Base-by-base conservation (phyloP, 2,329 filamentous ascomycete species). In the Alternaria triticimaculans region DNA sequence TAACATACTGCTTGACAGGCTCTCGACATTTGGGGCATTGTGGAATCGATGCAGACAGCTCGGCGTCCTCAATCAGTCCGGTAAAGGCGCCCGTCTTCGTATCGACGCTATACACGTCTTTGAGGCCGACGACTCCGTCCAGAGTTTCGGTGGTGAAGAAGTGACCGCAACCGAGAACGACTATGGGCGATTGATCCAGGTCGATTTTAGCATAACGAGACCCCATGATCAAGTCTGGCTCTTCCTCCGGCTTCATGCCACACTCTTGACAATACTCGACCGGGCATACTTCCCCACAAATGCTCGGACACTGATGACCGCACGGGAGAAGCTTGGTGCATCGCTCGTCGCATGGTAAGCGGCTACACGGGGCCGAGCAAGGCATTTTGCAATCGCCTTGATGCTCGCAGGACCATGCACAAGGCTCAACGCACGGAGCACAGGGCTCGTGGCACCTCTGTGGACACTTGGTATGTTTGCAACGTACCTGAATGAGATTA, bases 351-450 rank as follows among this genome's bases (percentile, higher is more conserved):
- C 76, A 80, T 3, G 77, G 78, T 3, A 80, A 61, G 4, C 72
- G 51, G 43, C 74, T 70, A 50, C 75, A 80, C 0, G 76, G 76
- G 3, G 71, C 72, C 4, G 78, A 71, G 58, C 80, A 82, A 4
- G 75, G 78, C 67, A 80, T 77, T 0, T 68, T 70, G 50, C 80
- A 82, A 6, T 54, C 9, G 28, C 69, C 69, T 51, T 70, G 65
- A 56, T 82, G 80, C 23, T 71, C 67, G 50, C 80, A 82, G 9
- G 64, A 50, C 70, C 78, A 80, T 1, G 67, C 60, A 28, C 80
- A 82, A 28, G 51, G 59, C 28, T 80, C 73, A 3, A 72, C 49
- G 41, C 81, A 82, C 4, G 76, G 75, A 1, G 72, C 66, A 23
- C 77, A 77, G 53, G 79, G 58, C 65, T 81, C 74, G 62, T 79